Conservation (phyloP, 305 asterid species). For the Ilex paraguariensis region DNA sequence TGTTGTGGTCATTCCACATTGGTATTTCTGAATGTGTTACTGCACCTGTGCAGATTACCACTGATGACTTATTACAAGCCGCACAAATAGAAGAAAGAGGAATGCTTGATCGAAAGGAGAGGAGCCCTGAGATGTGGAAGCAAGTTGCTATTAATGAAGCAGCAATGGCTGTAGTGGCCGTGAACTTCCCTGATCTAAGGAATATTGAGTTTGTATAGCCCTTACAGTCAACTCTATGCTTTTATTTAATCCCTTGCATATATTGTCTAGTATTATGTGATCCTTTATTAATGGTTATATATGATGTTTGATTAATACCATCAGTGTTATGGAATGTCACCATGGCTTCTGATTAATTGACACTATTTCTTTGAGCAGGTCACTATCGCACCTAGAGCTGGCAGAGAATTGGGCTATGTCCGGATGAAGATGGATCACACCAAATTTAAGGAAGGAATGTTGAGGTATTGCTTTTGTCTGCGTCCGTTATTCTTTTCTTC, state of each 20-base stretch:
- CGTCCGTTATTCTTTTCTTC: background rate
- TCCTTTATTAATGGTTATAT: no score
- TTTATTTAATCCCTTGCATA: conserved; percentile 3
- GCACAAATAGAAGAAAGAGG: conserved; percentile 98
- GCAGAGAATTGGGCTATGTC: conserved; percentile 86
- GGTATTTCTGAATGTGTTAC: background rate
- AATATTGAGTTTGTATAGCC: conserved; percentile 82
- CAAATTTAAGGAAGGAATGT: conserved; percentile 79
- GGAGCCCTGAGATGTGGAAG: conserved; percentile 88
- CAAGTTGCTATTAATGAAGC: conserved; percentile 94
- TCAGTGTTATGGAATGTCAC: background rate
- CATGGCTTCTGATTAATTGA: conserved; percentile 9
- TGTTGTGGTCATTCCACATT: no score
- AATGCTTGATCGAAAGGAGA: conserved; percentile 77
- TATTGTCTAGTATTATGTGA: background rate
- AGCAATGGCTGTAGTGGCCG: conserved; percentile 82
- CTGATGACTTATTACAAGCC: conserved; percentile 95
- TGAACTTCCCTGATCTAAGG: conserved; percentile 86
- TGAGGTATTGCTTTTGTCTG: conserved; percentile 41
- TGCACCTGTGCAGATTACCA: conserved; percentile 65
- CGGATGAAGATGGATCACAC: conserved; percentile 74
- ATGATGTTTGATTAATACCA: no score
- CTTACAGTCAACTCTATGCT: conserved; percentile 10
- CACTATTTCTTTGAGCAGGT: conserved; percentile 36
- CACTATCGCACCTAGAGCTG: conserved; percentile 90